Evolutionary conservation across 2,329 filamentous ascomycete species (phyloP), one percentile per base, ranked within the genome.

Genomic region (Amylocarpus encephaloides): DNA sequence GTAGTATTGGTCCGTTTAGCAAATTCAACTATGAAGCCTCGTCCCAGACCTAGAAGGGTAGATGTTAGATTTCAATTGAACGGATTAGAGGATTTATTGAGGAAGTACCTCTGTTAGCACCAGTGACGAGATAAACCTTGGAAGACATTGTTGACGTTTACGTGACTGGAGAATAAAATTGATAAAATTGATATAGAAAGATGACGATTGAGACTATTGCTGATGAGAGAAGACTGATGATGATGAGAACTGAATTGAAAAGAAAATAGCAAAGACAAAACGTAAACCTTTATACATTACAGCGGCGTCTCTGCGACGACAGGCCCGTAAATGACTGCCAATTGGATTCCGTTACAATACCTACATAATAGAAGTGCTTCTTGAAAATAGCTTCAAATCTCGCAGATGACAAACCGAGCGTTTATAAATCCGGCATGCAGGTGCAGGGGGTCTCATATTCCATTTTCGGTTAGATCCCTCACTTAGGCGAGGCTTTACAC

Each of bases 81-180:
- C 13, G 13, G 19, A 12, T 18, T 3, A 22, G 12, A 6, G 13
- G 12, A 41, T 13, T 57, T 18, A 6, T 10, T n/a, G 15, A 29
- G 5, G 18, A n/a, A 33, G 18, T 32, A 12, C 70, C 70, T 29
- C 69, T 61, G 50, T 66, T 68, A n/a, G 64, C 66, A 43, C 70
- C 70, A 2, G 67, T 70, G 52, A 73, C 68, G 9, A 46, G 18
- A 16, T 46, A 46, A 15, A 46, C 16, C 16, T 11, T 38, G 19
- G 10, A 12, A 15, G 16, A 26, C 43, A 46, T 46, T 44, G n/a
- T 6, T 22, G 10, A 36, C 5, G 34, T 36, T 13, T 13, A 16
- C 5, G 9, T 18, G n/a, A n/a, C 6, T 33, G 12, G 3, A 9
- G 16, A 13, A 15, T 11, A n/a, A 1, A 13, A 19, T 22, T 35